phyloP scores from a whole-genome alignment of 2,329 filamentous ascomycete genomes.

The Didymella pomorum region DNA sequence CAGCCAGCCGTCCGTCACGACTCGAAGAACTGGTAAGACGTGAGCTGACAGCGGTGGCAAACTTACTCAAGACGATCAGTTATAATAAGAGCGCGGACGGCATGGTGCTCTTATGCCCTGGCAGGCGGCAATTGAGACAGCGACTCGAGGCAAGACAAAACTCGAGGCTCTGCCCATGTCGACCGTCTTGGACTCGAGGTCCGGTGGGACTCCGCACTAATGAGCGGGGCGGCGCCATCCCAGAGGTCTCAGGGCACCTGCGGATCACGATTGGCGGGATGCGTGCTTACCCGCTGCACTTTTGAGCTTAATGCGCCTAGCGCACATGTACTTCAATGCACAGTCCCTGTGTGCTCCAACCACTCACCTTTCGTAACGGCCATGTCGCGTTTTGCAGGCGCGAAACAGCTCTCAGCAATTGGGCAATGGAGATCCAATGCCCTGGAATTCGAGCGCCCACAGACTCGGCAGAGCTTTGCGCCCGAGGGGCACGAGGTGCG shows the following conservation, averaged over 20 bases:
- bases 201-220: constrained; percentile 20
- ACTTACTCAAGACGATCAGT: constrained; percentile 19
- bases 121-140: constrained; percentile 14
- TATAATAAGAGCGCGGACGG: constrained; percentile 20
- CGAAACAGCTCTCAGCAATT: constrained; percentile 42
- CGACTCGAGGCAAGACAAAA: constrained; percentile 7
- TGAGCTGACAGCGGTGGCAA: constrained; percentile 22
- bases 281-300: constrained; percentile 30
- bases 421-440: constrained; percentile 27
- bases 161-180: constrained; percentile 15
- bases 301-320: constrained; percentile 29
- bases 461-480: constrained; percentile 29
- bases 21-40: constrained; percentile 24
- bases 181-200: constrained; percentile 31
- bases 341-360: constrained; percentile 30
- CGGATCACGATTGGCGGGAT: constrained; percentile 30
- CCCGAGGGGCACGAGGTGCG: constrained; percentile 31
- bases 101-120: constrained; percentile 24
- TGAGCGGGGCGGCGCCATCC: constrained; percentile 33
- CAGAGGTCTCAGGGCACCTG: constrained; percentile 23
- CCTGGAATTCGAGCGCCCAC: constrained; percentile 30
- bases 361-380: constrained; percentile 37
- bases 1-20: constrained; percentile 25
- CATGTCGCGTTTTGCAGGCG: constrained; percentile 41
- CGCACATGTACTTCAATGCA: constrained; percentile 29